phyloP scores from a whole-genome alignment of 2,329 filamentous ascomycete species.

The Verticillium zaregamsianum region DNA sequence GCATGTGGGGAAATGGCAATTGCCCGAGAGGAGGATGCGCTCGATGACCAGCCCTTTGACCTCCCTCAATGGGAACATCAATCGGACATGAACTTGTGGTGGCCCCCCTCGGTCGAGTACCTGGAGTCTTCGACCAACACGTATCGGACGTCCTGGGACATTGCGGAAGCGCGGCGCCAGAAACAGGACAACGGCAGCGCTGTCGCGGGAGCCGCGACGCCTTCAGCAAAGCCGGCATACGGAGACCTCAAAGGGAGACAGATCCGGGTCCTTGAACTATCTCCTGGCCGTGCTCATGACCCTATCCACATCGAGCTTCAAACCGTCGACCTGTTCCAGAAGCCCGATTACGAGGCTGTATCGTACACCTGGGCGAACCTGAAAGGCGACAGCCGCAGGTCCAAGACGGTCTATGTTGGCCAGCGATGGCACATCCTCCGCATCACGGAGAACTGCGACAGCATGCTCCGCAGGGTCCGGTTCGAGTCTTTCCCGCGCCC shows the following conservation, averaged over 20 bases:
- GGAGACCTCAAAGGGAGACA: not conserved
- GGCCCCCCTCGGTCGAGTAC: constrained; percentile 1
- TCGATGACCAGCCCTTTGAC: not conserved
- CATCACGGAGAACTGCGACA: constrained; percentile 2
- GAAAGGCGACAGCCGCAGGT: not conserved
- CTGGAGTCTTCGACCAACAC: not conserved
- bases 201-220: too few relatives aligned
- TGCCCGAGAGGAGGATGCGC: not conserved
- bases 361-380: constrained; percentile 9
- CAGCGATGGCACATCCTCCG: not conserved
- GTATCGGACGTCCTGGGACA: not conserved
- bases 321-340: not conserved
- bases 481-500: not conserved
- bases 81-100: not conserved
- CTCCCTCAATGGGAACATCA: not conserved
- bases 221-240: not conserved
- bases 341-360: constrained; percentile 5
- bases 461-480: constrained; percentile 3
- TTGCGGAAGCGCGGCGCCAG: not conserved
- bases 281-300: not conserved
- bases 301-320: not conserved
- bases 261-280: not conserved
- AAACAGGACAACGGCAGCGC: not conserved
- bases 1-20: not conserved
- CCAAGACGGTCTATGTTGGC: not conserved